phyloP scores from a whole-genome alignment of 2,329 filamentous ascomycete species.

The Fusarium poae region DNA sequence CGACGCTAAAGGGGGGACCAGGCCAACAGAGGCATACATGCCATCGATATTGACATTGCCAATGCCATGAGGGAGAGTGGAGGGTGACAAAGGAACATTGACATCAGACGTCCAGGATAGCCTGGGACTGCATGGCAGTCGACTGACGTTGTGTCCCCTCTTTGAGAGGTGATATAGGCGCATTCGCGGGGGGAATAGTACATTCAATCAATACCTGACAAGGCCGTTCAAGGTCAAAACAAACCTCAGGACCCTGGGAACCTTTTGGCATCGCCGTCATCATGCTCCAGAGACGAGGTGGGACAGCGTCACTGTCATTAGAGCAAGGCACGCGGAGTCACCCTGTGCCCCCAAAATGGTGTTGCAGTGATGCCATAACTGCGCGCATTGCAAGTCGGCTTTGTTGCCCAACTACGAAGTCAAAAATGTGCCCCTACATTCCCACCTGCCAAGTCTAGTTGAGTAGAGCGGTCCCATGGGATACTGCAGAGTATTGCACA shows the following conservation, averaged over 20 bases:
- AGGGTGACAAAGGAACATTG: slow-evolving; percentile 44
- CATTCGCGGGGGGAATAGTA: slow-evolving; percentile 32
- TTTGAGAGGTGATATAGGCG: slow-evolving; percentile 38
- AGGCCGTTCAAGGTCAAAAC: slow-evolving; percentile 34
- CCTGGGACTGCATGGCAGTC: slow-evolving; percentile 38
- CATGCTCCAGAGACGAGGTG: slow-evolving; percentile 45
- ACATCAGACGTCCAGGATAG: slow-evolving; percentile 47
- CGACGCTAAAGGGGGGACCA: slow-evolving; percentile 34
- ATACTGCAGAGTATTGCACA: slow-evolving; percentile 31
- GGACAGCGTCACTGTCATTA: slow-evolving; percentile 42
- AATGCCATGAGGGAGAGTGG: slow-evolving; percentile 30
- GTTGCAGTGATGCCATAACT: slow-evolving; percentile 49
- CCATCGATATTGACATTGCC: slow-evolving; percentile 17
- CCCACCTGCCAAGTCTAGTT: slow-evolving; percentile 38
- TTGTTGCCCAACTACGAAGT: slow-evolving; percentile 16
- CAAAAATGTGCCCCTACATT: slow-evolving; percentile 17
- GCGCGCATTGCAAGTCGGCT: slow-evolving; percentile 36
- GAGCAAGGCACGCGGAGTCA: slow-evolving; percentile 26
- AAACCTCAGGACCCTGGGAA: slow-evolving; percentile 42
- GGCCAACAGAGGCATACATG: slow-evolving; percentile 34
- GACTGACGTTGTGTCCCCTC: slow-evolving; percentile 49
- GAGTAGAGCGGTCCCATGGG: slow-evolving; percentile 33
- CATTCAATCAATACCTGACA: slow-evolving; percentile 6
- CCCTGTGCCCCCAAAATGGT: slow-evolving; percentile 41
- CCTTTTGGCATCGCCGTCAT: slow-evolving; percentile 45